Evolutionary conservation across 2,329 filamentous ascomycete genomes (phyloP), one percentile per base, ranked within the genome.

Genomic region (Intubia oerlemansii): DNA sequence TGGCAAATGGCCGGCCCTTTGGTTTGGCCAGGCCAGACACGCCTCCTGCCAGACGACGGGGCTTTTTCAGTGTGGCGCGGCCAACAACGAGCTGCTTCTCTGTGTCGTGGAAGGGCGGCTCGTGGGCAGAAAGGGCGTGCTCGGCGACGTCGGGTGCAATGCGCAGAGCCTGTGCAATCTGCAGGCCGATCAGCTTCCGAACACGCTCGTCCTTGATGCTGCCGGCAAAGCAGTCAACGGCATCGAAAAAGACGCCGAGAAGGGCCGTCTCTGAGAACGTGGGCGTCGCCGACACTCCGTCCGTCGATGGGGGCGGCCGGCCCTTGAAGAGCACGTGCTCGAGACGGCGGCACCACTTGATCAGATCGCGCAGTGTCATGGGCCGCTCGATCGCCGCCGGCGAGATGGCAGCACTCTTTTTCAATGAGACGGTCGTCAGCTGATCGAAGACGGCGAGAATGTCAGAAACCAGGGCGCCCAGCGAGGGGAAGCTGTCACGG

Each of bases 191-290:
- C 5, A 56, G 50, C 26, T 56, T 52, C 28, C 70, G 67, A 17
- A 70, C 53, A 10, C 64, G 57, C 17, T 61, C 59, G 32, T 74
- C 74, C 8, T 76, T 73, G 25, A 88, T 57, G 44, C 76, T 80
- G 30, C 78, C 79, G 24, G 80, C 72, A 47, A 98, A 95, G 44
- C 84, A 90, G 48, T 98, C 88, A 29, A 88, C 62, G 1, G 82
- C 79, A 45, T 98, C 88, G 53, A 92, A 66, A 42, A 93, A 93
- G 49, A 95, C 91, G 41, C 76, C 70, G 42, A 93, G 76, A 38
- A 67, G 59, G 1, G 66, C 66, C 2, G 63, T 64, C 41, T 85
- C 77, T n/a, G 60, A 68, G 14, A 82, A 66, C 1, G 73, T 31
- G 1, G 27, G 19, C 7, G 29, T 24, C 5, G 19, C 19, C 29